Conservation (phyloP, 1,284 basidiomycete species). For the Rhodotorula sp. region DNA sequence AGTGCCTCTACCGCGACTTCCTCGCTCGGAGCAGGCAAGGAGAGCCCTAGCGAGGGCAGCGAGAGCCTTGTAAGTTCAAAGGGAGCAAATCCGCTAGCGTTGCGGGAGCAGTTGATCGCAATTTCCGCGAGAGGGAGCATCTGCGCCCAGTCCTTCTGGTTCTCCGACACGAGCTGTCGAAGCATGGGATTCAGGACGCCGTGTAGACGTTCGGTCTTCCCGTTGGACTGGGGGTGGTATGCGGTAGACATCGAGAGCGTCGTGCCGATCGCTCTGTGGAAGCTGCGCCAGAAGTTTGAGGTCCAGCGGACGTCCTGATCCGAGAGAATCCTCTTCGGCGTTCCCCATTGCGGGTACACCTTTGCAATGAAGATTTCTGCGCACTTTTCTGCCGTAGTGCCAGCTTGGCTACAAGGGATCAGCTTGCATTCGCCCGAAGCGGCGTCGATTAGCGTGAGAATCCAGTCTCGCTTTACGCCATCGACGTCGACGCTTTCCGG, state of each 20-base stretch:
- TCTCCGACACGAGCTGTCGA: not conserved
- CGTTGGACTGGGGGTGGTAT: not conserved
- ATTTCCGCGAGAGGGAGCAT: too few relatives aligned
- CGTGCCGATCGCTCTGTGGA: not conserved
- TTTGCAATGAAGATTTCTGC: not conserved
- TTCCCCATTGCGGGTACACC: not conserved
- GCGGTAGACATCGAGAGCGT: not conserved
- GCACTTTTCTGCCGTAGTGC: not conserved
- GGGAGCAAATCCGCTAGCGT: not conserved
- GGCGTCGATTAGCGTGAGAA: not conserved
- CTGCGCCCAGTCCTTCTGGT: not conserved
- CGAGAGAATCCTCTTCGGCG: not conserved
- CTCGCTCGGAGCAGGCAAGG: too few relatives aligned
- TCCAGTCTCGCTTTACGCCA: not conserved
- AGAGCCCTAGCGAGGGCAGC: too few relatives aligned
- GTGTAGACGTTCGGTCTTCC: not conserved
- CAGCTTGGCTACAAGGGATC: not conserved
- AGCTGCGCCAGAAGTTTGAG: not conserved
- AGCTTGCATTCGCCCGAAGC: not conserved
- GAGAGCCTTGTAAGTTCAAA: too few relatives aligned
- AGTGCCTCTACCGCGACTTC: too few relatives aligned
- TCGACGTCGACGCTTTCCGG: not conserved
- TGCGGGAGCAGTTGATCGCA: not conserved
- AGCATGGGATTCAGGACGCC: not conserved
- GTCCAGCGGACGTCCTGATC: not conserved